A percentile compares a stretch with the other conserved stretches of the same genome.
Conservation (phyloP, 306 rosid species). For the barrel medic (Medicago truncatula) region MtrunA17r5.0-ANR NC_053043.1:35666501-35667000, state of each 20-base stretch:
- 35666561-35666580: slow-evolving; percentile 82
- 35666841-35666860: slow-evolving; percentile 6
- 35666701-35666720: neutral
- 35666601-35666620: slow-evolving; percentile 54
- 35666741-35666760: neutral
- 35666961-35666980: slow-evolving; percentile 11
- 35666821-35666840: slow-evolving; percentile 25
- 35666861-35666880: neutral
- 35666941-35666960: slow-evolving; percentile 12
- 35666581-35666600: slow-evolving; percentile 67
- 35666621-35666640: slow-evolving; percentile 35
- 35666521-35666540: slow-evolving; percentile 73
- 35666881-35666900: slow-evolving; percentile 1
- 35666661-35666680: slow-evolving; percentile 2
- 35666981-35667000: neutral
- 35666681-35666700: neutral
- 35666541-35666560: slow-evolving; percentile 62
- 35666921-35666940: slow-evolving; percentile 20
- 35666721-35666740: neutral
- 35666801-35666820: slow-evolving; percentile 15
- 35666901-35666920: slow-evolving; percentile 29
- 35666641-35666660: slow-evolving; percentile 26
- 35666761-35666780: slow-evolving; percentile 1
- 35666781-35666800: slow-evolving; percentile 6
- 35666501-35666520: slow-evolving; percentile 56